Evolutionary conservation across 2,329 filamentous ascomycete genomes (phyloP).

Genomic region (Polychaeton citri): DNA sequence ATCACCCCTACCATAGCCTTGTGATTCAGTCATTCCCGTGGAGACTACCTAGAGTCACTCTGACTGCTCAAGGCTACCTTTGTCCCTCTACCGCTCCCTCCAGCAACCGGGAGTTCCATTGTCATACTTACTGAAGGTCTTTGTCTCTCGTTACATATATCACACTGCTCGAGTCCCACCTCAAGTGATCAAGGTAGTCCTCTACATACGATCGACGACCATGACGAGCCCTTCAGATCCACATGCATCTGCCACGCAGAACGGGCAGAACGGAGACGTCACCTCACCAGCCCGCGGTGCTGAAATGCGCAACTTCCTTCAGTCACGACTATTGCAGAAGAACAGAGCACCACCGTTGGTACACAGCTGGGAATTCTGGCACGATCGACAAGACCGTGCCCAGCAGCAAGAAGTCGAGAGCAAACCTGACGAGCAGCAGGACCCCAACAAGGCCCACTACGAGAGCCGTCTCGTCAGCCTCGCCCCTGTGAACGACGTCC

Average conservation of each 20-base stretch:
- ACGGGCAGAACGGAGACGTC: constrained; percentile 11
- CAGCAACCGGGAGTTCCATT: no score
- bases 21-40: no score
- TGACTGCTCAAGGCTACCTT: no score
- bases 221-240: constrained; percentile 15
- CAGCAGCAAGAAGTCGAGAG: constrained; percentile 1
- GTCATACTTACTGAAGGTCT: no score
- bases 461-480: constrained; percentile 34
- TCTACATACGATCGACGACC: no score
- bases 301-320: constrained; percentile 47
- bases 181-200: no score
- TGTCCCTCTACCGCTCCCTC: no score
- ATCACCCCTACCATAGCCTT: no score
- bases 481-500: constrained; percentile 32
- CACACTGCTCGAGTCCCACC: no score
- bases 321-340: constrained; percentile 21
- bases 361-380: constrained; percentile 40
- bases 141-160: no score
- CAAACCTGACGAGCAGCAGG: constrained; percentile 3
- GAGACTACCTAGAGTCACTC: no score
- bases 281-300: constrained; percentile 62
- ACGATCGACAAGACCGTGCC: constrained; percentile 30
- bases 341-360: constrained; percentile 37
- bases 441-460: constrained; percentile 21
- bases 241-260: constrained; percentile 31